Evolutionary conservation across 768 basidiomycete species (phyloP).

Genomic region (Holtermannia corniformis): DNA sequence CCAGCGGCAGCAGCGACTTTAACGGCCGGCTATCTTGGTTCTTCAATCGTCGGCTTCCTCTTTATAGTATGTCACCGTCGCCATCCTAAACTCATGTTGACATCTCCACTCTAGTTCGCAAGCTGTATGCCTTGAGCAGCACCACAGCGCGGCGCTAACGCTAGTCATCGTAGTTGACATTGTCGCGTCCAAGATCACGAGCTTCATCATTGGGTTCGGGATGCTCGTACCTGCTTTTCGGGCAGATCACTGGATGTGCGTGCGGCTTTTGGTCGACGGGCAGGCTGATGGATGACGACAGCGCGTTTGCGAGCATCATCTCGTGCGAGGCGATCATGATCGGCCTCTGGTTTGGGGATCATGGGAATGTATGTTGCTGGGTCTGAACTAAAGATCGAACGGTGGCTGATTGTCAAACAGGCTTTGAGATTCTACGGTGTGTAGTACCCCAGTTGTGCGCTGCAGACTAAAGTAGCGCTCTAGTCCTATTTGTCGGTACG

Average conservation of each 20-base stretch:
- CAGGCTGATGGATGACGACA: constrained; percentile 36
- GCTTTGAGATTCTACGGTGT: constrained; percentile 56
- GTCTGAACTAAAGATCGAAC: not conserved
- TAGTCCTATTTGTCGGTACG: constrained; percentile 30
- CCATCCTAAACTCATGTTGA: too few relatives aligned
- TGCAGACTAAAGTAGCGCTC: not conserved
- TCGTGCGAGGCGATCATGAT: constrained; percentile 76
- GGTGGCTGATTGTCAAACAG: constrained; percentile 11
- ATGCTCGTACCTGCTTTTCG: constrained; percentile 74
- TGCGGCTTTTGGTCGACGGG: constrained; percentile 7
- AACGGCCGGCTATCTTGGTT: constrained; percentile 36
- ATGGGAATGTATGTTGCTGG: constrained; percentile 52
- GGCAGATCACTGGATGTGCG: constrained; percentile 82
- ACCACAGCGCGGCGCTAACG: not conserved
- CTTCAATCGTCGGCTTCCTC: constrained; percentile 32
- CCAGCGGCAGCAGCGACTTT: constrained; percentile 17
- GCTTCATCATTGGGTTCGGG: constrained; percentile 79
- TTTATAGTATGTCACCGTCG: constrained; percentile 31
- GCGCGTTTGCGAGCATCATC: constrained; percentile 74
- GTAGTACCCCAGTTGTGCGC: constrained; percentile 61
- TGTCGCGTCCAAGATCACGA: constrained; percentile 81
- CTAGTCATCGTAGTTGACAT: constrained; percentile 48
- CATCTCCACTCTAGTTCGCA: constrained; percentile 20
- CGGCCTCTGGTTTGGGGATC: constrained; percentile 92
- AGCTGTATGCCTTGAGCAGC: constrained; percentile 15